These are phyloP conservation scores for Zoysia pacifica DNA, from an alignment of 176 grass and related monocot genomes.

Conservation along the genomic window DNA sequence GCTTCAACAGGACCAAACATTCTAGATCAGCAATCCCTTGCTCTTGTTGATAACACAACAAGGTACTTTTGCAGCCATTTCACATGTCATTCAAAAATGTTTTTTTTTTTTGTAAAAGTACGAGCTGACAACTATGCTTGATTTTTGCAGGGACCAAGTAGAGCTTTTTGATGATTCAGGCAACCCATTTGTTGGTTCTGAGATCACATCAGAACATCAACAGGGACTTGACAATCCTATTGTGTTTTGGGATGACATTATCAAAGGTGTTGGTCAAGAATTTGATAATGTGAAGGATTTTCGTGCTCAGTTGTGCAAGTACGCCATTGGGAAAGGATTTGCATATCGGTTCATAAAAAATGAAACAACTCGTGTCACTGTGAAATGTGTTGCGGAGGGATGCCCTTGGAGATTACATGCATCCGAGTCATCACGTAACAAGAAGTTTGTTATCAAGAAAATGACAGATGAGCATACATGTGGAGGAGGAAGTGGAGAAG, in stretches of 20 bases:
- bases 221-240: constrained; percentile 38
- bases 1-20: constrained; percentile 50
- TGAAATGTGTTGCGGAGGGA: constrained; percentile 71
- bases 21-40: constrained; percentile 65
- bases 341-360: constrained; percentile 93
- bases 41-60: constrained; percentile 45
- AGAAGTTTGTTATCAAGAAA: constrained; percentile 97
- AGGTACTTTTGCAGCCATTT: constrained; percentile 57
- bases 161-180: constrained; percentile 67
- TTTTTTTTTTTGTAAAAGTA: background rate
- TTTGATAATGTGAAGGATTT: constrained; percentile 99
- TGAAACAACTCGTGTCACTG: constrained; percentile 85
- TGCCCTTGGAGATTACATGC: constrained; percentile 93
- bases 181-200: constrained; percentile 56
- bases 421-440: constrained; percentile 85
- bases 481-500: constrained; percentile 79
- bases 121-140: constrained; percentile 24
- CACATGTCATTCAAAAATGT: constrained; percentile 18
- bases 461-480: constrained; percentile 92
- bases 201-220: constrained; percentile 46
- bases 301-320: constrained; percentile 92
- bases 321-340: constrained; percentile 90
- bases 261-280: constrained; percentile 92
- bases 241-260: constrained; percentile 66
- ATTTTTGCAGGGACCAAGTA: constrained; percentile 46